phyloP scores from a whole-genome alignment of 1,284 basidiomycete species.

The Filobasidium uniguttulatum region DNA sequence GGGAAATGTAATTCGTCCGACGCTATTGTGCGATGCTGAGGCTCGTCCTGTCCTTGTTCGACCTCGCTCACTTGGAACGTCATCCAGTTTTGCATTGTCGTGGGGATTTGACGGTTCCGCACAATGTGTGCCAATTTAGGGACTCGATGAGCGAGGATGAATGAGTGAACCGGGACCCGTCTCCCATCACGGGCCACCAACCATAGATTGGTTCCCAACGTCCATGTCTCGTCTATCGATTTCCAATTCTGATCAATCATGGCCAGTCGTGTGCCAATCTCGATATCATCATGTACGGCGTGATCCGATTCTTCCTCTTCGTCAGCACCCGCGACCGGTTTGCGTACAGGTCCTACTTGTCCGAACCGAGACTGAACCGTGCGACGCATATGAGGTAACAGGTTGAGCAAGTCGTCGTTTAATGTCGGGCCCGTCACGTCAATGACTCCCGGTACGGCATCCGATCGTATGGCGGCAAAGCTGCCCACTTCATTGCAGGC shows the following conservation, averaged over 20 bases:
- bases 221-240: conserved; percentile 20
- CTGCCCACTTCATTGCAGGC: conserved; percentile 78
- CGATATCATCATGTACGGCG: conserved; percentile 32
- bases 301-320: conserved; percentile 35
- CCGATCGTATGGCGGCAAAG: conserved; percentile 70
- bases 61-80: background rate
- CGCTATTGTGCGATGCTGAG: too few species aligned
- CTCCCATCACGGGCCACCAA: conserved; percentile 23
- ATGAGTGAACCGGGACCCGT: conserved; percentile 31
- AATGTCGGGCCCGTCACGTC: conserved; percentile 48
- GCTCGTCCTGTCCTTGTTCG: conserved; percentile 1
- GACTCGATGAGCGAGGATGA: conserved; percentile 25
- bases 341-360: background rate
- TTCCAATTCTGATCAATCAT: conserved; percentile 30
- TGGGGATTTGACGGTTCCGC: background rate
- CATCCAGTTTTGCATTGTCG: conserved; percentile 5
- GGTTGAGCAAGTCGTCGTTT: conserved; percentile 51
- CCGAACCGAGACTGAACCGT: conserved; percentile 25
- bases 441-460: conserved; percentile 52
- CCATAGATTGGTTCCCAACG: conserved; percentile 30
- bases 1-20: conserved; percentile 11
- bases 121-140: conserved; percentile 12
- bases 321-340: conserved; percentile 17
- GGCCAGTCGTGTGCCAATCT: conserved; percentile 29
- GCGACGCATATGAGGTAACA: conserved; percentile 46